Percentiles rank a stretch among this genome's conserved stretches.
phyloP scores from a whole-genome alignment of 75 land plant species.

The Pinus taeda region DNA sequence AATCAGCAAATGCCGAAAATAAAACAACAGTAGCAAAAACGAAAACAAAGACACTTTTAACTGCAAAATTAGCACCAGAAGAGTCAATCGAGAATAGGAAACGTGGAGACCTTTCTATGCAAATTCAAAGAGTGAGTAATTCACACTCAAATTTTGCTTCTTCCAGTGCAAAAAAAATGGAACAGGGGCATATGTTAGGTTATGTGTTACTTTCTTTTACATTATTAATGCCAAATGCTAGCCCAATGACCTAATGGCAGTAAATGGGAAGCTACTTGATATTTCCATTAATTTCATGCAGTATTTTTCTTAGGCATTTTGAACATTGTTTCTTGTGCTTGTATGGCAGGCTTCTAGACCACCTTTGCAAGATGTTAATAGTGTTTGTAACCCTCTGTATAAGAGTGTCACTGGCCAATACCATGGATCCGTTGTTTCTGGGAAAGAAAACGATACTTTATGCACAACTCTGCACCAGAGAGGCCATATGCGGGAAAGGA shows the following conservation, averaged over 20 bases:
- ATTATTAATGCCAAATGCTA: background rate
- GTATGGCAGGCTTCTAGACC: background rate
- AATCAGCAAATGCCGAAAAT: background rate
- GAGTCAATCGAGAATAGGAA: background rate
- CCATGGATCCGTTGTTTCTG: background rate
- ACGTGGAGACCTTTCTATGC: background rate
- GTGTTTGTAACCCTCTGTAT: background rate
- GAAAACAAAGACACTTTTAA: background rate
- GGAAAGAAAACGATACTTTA: constrained; percentile 3
- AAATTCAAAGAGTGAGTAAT: background rate
- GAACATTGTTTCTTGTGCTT: background rate
- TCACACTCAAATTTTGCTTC: background rate
- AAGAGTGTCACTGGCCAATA: background rate
- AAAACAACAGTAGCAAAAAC: background rate
- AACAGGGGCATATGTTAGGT: background rate
- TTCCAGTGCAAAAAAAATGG: background rate
- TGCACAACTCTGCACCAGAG: background rate
- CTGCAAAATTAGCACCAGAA: background rate
- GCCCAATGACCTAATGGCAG: background rate
- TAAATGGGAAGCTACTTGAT: background rate
- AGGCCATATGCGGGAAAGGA: background rate
- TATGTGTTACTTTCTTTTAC: background rate
- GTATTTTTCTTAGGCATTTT: background rate
- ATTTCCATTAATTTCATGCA: background rate
- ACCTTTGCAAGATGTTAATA: constrained; percentile 2